Conservation (phyloP, 1,284 basidiomycete genomes). For the Bothia castanella region DNA sequence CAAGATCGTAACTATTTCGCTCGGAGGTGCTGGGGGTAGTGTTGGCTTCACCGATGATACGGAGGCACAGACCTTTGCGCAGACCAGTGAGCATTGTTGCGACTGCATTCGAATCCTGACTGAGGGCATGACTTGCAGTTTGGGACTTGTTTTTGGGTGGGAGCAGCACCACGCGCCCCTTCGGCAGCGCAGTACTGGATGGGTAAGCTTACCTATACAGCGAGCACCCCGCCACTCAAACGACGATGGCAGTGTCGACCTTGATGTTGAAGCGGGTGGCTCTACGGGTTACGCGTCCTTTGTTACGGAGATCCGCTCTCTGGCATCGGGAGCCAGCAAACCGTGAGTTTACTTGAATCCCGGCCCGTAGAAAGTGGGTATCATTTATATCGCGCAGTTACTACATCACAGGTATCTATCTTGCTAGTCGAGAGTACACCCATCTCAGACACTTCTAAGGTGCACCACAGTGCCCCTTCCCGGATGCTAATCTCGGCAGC, state of each 20-base stretch:
- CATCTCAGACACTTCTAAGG: constrained; percentile 3
- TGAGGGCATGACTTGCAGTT: constrained; percentile 28
- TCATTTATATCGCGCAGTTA: constrained; percentile 39
- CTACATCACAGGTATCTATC: constrained; percentile 46
- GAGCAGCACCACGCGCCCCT: constrained; percentile 45
- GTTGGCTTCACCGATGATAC: constrained; percentile 50
- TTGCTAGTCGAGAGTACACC: not conserved
- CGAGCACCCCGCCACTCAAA: not conserved
- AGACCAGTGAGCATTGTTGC: constrained; percentile 33
- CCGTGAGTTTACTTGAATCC: constrained; percentile 33
- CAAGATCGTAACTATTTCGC: constrained; percentile 61
- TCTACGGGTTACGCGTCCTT: constrained; percentile 53
- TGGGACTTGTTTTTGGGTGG: constrained; percentile 68
- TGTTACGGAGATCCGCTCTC: constrained; percentile 48
- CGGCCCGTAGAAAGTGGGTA: not conserved
- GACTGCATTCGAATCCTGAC: not conserved
- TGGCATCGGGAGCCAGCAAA: constrained; percentile 48
- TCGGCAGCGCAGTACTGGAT: constrained; percentile 61
- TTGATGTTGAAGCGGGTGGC: constrained; percentile 64
- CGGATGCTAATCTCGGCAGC: constrained; percentile 53
- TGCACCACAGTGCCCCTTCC: constrained; percentile 65
- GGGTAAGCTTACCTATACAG: constrained; percentile 40
- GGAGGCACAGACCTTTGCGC: constrained; percentile 52
- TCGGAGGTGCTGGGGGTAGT: constrained; percentile 59
- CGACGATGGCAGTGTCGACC: constrained; percentile 45